phyloP scores from a whole-genome alignment of 768 basidiomycete genomes.

The Mycena crocata region DNA sequence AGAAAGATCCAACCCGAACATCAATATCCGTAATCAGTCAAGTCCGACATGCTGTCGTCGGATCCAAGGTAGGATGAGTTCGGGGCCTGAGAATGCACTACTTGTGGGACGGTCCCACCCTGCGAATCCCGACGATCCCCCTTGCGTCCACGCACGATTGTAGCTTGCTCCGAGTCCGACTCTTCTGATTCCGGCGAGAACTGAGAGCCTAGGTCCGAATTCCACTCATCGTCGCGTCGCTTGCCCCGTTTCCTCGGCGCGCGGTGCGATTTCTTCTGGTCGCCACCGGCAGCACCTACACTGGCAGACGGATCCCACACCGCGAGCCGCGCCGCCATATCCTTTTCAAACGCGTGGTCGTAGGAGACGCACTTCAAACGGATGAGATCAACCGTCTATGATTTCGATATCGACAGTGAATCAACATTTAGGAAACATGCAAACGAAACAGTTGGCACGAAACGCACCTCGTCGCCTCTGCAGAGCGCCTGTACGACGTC shows the following conservation, averaged over 20 bases:
- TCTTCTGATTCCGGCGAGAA: background rate
- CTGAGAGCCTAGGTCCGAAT: background rate
- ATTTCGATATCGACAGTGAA: background rate
- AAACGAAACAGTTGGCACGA: background rate
- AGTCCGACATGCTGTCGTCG: no score
- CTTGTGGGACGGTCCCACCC: background rate
- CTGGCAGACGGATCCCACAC: background rate
- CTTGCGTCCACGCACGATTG: background rate
- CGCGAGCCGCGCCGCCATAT: background rate
- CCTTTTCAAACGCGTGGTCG: constrained; percentile 19
- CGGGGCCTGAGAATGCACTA: no score
- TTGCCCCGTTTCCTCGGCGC: background rate
- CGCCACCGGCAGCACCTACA: background rate
- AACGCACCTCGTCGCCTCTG: constrained; percentile 41
- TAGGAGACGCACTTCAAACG: constrained; percentile 25
- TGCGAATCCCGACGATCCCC: background rate
- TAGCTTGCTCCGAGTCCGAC: background rate
- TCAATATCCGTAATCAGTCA: no score
- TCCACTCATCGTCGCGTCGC: background rate
- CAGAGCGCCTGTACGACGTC: constrained; percentile 40
- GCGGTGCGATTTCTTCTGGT: background rate
- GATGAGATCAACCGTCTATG: constrained; percentile 21
- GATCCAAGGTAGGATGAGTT: no score
- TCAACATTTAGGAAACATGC: background rate
- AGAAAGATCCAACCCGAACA: no score